Evolutionary conservation across 257 asterid genomes (phyloP), one percentile per base, ranked within the genome.

Genomic region (Ocimum tenuiflorum): DNA sequence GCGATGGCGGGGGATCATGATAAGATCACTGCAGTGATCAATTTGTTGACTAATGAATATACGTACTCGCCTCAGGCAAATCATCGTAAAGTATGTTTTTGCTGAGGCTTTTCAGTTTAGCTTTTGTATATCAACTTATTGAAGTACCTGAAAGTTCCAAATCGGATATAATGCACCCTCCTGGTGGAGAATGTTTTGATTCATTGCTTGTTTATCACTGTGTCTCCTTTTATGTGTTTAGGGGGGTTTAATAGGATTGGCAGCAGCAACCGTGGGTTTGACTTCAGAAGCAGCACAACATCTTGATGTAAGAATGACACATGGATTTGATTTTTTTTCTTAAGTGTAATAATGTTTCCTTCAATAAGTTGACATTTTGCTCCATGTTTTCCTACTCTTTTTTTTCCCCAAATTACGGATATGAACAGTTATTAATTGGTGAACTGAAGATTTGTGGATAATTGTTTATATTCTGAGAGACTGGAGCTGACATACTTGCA

Each of bases 201-300:
- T 62, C 33, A 18, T 71, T 36, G 31, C 46, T 33, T 42, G 19
- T 47, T 43, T 22, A 29, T 11, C 11, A n/a, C 12, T 50, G 3
- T 27, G 31, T 4, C 31, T 1, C 2, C 48, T 36, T 13, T 0
- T 49, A 56, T 15, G 57, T 75, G 65, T 67, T 56, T 74, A 92
- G 98, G 98, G 98, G 67, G 98, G 98, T 58, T 78, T 92, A 83
- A 92, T 92, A 69, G 98, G 98, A 63, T 78, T 92, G 88, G 98
- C 98, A 7, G 98, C 98, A 17, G 98, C 90, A 12, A 92, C 98
- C 18, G 96, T 92, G 56, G 98, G 94, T 49, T 84, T 92, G 91
- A 84, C 91, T 68, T 77, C 94, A 6, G 95, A 92, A 76, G 97
- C 98, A 68, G 75, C 95, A 3, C 91, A 87, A 23, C 98, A 92